Percentiles rank a stretch among this genome's conserved stretches.
phyloP scores from a whole-genome alignment of 2,329 filamentous ascomycete species.

The Diaporthe caulivora region DNA sequence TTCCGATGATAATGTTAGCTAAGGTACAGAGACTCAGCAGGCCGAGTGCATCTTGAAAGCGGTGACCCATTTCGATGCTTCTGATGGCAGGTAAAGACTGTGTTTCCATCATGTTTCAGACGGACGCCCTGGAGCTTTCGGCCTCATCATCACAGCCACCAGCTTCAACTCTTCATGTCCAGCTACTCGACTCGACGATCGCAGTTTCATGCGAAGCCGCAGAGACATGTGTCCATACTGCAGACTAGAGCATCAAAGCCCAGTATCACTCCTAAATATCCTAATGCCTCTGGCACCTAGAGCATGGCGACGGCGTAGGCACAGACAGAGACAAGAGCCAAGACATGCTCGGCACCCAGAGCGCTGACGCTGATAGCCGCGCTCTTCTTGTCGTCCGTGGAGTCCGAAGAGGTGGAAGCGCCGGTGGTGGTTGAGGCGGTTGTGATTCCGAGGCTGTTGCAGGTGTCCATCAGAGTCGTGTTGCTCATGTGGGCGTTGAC shows the following conservation, averaged over 20 bases:
- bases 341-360: slow-evolving; percentile 27
- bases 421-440: slow-evolving; percentile 18
- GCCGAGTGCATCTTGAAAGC: not conserved
- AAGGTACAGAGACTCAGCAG: not conserved
- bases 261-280: too few relatives aligned
- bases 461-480: slow-evolving; percentile 48
- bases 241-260: not conserved
- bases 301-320: slow-evolving; percentile 35
- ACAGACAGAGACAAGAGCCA: slow-evolving; percentile 29
- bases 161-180: not conserved
- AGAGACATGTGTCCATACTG: too few relatives aligned
- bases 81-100: slow-evolving; percentile 26
- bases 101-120: slow-evolving; percentile 3
- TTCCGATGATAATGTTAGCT: not conserved
- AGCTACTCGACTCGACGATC: not conserved
- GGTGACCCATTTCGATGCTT: not conserved
- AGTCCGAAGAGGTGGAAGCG: not conserved
- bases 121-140: not conserved
- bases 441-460: slow-evolving; percentile 37
- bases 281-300: not conserved
- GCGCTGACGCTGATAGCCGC: slow-evolving; percentile 26
- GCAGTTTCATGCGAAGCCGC: fast-evolving
- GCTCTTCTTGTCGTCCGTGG: slow-evolving; percentile 14
- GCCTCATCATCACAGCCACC: not conserved
- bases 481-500: slow-evolving; percentile 50